These are phyloP conservation scores for Phialemonium atrogriseum DNA, from an alignment of 2,329 filamentous ascomycete species.

Conservation along the genomic window DNA sequence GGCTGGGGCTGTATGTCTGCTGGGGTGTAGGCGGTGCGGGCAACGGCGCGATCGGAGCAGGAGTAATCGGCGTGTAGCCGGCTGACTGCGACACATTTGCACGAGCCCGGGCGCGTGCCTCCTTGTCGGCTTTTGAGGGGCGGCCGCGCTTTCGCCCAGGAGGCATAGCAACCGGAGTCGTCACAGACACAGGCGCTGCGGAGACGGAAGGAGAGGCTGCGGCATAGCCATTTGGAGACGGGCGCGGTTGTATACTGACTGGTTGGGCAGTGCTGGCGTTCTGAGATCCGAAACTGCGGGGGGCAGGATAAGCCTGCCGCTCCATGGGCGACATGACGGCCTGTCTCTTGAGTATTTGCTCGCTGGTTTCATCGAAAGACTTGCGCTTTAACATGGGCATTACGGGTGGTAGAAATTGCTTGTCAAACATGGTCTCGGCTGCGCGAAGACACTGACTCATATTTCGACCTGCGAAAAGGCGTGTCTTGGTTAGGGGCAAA, in stretches of 20 bases:
- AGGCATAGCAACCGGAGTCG: constrained; percentile 11
- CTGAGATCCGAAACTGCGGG: constrained; percentile 3
- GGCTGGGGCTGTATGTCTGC: constrained; percentile 10
- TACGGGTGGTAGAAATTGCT: constrained; percentile 15
- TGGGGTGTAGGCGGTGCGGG: constrained; percentile 4
- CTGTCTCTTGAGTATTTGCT: constrained; percentile 21
- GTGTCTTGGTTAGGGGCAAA: too few relatives aligned
- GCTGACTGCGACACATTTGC: constrained; percentile 12
- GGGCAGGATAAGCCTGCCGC: not conserved
- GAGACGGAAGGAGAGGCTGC: constrained; percentile 6
- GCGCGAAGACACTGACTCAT: constrained; percentile 24
- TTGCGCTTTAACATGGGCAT: constrained; percentile 22
- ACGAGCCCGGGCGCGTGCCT: constrained; percentile 16
- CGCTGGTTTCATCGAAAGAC: constrained; percentile 19
- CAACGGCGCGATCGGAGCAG: constrained; percentile 12
- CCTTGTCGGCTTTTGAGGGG: constrained; percentile 23
- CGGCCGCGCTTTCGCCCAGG: constrained; percentile 21
- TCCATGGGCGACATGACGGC: constrained; percentile 16
- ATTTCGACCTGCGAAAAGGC: constrained; percentile 21
- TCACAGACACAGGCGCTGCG: constrained; percentile 7
- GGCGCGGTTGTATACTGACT: constrained; percentile 23
- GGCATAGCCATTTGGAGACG: constrained; percentile 15
- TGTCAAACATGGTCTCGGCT: constrained; percentile 20
- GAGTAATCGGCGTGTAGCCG: constrained; percentile 13
- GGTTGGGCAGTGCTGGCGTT: constrained; percentile 10